Evolutionary conservation across 495 filamentous ascomycete genomes (phyloP), one percentile per base, ranked within the genome.

Genomic region (Hypoxylon rickii): DNA sequence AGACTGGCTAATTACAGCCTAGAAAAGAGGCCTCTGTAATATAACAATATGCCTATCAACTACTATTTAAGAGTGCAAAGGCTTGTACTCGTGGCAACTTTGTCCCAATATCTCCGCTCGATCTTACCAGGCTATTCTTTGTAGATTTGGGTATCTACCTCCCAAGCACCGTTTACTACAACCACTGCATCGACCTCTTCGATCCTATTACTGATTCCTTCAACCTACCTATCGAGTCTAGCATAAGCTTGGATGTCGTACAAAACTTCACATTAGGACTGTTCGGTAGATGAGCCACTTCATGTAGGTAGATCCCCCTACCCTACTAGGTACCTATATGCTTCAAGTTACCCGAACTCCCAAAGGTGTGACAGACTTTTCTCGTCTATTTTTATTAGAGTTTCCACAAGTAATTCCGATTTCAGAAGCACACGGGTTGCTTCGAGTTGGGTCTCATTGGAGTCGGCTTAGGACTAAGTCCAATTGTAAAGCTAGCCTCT

Each of bases 221-320:
- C 16, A 32, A 37, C 26, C 17, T 53, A n/a, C 44, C 36, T 26
- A 31, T 44, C 20, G 29, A 49, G 39, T n/a, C 12, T 41, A 46
- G 49, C 48, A 54, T 55, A 45, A 63, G 42, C 34, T 47, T 37
- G 49, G 42, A 57, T 64, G 55, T 54, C 44, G 51, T 61, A 66
- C 55, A 54, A 47, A 44, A 41, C 36, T 51, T 45, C 39, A 56
- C 32, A 48, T 50, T 61, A 53, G 55, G 59, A 44, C 50, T 45
- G 53, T 44, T 47, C 51, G 29, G 59, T 55, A 15, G 37, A 60
- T 31, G 44, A 50, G 26, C 45, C 44, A 45, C 44, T 56, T 40
- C 48, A 53, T 57, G 63, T 68, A 64, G 59, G 63, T 39, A 44
- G 36, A 54, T 59, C 43, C 38, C 48, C 39, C 51, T 47, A 38